phyloP scores from a whole-genome alignment of 768 basidiomycete species.

The Suillus fuscotomentosus region DNA sequence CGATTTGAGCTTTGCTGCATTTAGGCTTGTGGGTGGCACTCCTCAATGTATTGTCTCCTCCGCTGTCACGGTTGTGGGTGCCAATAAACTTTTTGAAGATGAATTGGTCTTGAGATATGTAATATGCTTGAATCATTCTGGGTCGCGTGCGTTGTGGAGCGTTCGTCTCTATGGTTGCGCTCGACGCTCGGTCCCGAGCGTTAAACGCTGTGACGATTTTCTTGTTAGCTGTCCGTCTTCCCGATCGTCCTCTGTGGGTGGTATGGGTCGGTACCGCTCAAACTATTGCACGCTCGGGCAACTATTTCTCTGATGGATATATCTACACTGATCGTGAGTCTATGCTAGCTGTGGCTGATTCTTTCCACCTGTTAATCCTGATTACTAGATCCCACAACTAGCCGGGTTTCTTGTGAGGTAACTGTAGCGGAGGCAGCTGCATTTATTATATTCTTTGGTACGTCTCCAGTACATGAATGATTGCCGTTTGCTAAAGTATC shows the following conservation, averaged over 20 bases:
- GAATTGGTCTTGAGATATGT: not conserved
- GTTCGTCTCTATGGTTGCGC: conserved; percentile 23
- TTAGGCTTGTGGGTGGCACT: conserved; percentile 15
- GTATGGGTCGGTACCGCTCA: conserved; percentile 19
- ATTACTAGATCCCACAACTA: conserved; percentile 10
- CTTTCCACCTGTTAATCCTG: not conserved
- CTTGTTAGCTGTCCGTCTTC: not conserved
- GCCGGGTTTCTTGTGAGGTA: conserved; percentile 18
- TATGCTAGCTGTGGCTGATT: not conserved
- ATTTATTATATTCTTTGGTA: conserved; percentile 27
- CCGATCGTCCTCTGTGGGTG: conserved; percentile 24
- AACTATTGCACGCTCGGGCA: conserved; percentile 8
- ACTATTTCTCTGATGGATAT: conserved; percentile 19
- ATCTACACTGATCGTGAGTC: conserved; percentile 11
- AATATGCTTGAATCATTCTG: conserved; percentile 15
- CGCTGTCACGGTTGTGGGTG: conserved; percentile 19
- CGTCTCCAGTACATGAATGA: not conserved
- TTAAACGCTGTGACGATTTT: not conserved
- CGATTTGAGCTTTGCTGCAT: conserved; percentile 12
- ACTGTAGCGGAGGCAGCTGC: conserved; percentile 18
- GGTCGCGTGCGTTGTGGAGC: conserved; percentile 6
- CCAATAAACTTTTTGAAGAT: not conserved
- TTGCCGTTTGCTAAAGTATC: not conserved
- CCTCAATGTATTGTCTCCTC: conserved; percentile 10
- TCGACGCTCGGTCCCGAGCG: conserved; percentile 26